phyloP scores from a whole-genome alignment of 2,329 filamentous ascomycete species.

The Cryphonectria naterciae region DNA sequence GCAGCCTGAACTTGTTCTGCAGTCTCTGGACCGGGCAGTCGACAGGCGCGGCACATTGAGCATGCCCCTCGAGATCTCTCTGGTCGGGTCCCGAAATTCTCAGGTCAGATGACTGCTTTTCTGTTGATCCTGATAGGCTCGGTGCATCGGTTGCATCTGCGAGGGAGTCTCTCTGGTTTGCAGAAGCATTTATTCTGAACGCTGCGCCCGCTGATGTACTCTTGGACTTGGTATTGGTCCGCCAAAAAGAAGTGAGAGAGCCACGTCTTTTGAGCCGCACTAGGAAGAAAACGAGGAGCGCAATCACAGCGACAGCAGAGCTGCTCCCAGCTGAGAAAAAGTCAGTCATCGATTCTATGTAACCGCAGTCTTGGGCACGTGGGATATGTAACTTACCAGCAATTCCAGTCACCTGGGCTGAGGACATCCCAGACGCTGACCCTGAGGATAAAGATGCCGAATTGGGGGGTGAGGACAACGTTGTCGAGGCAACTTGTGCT shows the following conservation, averaged over 20 bases:
- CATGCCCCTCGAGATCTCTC: constrained; percentile 6
- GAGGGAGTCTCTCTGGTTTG: neutral
- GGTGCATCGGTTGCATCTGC: neutral
- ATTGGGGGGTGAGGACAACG: neutral
- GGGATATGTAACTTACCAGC: constrained; percentile 5
- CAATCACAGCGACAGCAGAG: constrained; percentile 15
- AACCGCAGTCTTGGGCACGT: too few relatives aligned
- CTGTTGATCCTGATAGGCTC: neutral
- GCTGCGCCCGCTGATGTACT: neutral
- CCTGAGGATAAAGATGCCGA: neutral
- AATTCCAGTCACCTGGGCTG: constrained; percentile 20
- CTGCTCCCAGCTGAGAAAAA: constrained; percentile 14
- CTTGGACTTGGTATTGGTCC: neutral
- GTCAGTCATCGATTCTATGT: neutral
- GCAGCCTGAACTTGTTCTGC: constrained; percentile 18
- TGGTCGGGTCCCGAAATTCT: neutral
- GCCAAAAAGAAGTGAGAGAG: neutral
- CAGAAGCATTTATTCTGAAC: neutral
- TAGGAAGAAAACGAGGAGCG: constrained; percentile 5
- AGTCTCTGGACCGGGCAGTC: constrained; percentile 24
- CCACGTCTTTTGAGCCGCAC: constrained; percentile 15
- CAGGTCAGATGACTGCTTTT: constrained; percentile 1
- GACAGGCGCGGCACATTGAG: constrained; percentile 6
- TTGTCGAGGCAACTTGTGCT: neutral
- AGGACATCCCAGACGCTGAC: neutral